Base-by-base conservation (phyloP, 441 rosid species). In the Melastoma candidum region DNA sequence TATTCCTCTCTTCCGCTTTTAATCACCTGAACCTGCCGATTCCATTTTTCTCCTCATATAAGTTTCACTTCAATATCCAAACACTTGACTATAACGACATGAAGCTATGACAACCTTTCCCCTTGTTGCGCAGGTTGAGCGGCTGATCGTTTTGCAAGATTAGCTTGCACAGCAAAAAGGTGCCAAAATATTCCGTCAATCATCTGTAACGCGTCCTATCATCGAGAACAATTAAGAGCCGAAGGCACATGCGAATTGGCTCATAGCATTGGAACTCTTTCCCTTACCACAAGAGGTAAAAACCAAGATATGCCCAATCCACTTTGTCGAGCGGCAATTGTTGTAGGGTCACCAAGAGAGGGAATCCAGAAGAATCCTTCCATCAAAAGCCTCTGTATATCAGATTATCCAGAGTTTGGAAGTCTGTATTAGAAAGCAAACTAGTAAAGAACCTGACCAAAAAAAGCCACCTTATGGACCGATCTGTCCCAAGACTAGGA, bases 311-410 rank as follows among this genome's bases (percentile, higher is more conserved):
- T 63, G 71, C 98, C 96, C 22, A 94, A 61, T 57, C 98, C 98
- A 71, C 87, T 92, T 70, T 85, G 95, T 61, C 98, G 77, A 72
- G 98, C 96, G 63, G 98, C 96, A 59, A 92, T 87, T 51, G 76
- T 65, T 62, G 97, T 90, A 47, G 97, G 97, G 64, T 95, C 97
- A 72, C 83, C 94, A 68, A 92, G 68, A 50, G 96, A 85, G 2
- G 98, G 98, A 51, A 92, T 92, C 96, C 98, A 92, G 66, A 92
- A 83, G 88, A 90, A 90, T 44, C 97, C 97, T 74, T 90, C 95
- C 26, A 92, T 87, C 58, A 87, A 71, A 47, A 84, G 59, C 39
- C 95, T 95, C 97, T 90, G 64, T 44, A 65, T 57, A 36, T 44
- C 50, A 58, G 66, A 68, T 46, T 12, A 44, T 61, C 36, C 58